Conservation (phyloP, 1,284 basidiomycete species). For the Pseudozyma sp. region DNA sequence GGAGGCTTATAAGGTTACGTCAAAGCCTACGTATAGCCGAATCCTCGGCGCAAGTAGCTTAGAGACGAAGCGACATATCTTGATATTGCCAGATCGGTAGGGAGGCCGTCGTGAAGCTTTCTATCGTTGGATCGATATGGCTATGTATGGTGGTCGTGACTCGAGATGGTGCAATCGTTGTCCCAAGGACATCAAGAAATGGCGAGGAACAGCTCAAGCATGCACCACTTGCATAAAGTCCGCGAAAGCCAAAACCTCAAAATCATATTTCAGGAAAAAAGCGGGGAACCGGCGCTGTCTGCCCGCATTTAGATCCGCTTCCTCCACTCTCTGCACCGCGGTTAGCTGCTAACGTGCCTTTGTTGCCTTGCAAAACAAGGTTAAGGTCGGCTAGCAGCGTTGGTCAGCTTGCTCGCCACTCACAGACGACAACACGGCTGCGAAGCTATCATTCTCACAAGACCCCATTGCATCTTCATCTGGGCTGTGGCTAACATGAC, state of each 20-base stretch:
- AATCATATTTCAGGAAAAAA: background rate
- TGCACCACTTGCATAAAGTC: too few relatives aligned
- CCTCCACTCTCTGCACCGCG: background rate
- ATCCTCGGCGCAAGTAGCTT: background rate
- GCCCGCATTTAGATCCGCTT: slow-evolving; percentile 9
- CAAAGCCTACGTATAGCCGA: background rate
- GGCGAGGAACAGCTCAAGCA: too few relatives aligned
- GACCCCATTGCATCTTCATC: too few relatives aligned
- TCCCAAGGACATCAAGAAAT: too few relatives aligned
- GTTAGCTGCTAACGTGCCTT: too few relatives aligned
- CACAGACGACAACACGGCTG: background rate
- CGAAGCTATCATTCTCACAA: too few relatives aligned
- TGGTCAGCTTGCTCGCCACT: background rate
- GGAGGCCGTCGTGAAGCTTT: background rate
- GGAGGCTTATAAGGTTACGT: too few relatives aligned
- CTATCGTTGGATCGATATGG: background rate
- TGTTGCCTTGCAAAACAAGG: too few relatives aligned
- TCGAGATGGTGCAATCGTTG: slow-evolving; percentile 1
- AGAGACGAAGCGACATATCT: background rate
- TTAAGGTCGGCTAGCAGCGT: too few relatives aligned
- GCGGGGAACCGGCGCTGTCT: background rate
- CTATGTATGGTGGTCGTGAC: slow-evolving; percentile 12
- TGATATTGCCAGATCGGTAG: background rate
- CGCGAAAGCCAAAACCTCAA: too few relatives aligned
- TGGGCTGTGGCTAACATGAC: too few relatives aligned